Percentiles rank a stretch among this genome's conserved stretches.
Conservation (phyloP, 2,329 filamentous ascomycete species). For the Penicillium thymicola region DNA sequence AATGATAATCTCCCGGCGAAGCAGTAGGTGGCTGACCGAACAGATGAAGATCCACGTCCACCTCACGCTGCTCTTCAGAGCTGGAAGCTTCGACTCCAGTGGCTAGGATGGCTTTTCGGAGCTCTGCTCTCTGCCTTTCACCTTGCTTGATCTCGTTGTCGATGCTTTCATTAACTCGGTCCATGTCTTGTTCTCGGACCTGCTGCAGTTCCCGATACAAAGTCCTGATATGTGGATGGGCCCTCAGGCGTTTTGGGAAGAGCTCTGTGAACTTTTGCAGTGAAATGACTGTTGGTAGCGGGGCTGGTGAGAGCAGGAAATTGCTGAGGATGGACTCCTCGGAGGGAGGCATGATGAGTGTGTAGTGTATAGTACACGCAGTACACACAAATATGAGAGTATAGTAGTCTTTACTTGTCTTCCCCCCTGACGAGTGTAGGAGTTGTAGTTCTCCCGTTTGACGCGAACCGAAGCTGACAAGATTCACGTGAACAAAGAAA, state of each 20-base stretch:
- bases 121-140: conserved; percentile 38
- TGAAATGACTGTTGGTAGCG: conserved; percentile 69
- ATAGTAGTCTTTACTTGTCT: not conserved
- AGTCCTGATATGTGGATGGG: conserved; percentile 63
- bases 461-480: not conserved
- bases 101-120: conserved; percentile 32
- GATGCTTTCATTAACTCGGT: conserved; percentile 59
- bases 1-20: conserved; percentile 53
- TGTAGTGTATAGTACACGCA: not conserved
- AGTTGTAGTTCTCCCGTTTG: not conserved
- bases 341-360: conserved; percentile 62
- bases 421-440: not conserved
- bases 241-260: conserved; percentile 66
- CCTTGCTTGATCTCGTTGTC: conserved; percentile 37
- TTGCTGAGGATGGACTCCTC: conserved; percentile 72
- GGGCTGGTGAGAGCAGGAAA: conserved; percentile 74
- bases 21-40: conserved; percentile 50
- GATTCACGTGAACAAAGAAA: not conserved
- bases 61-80: conserved; percentile 37
- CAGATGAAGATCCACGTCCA: conserved; percentile 54
- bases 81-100: conserved; percentile 34
- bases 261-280: conserved; percentile 71
- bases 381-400: not conserved
- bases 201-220: conserved; percentile 79
- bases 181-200: conserved; percentile 66